Evolutionary conservation across 1,284 basidiomycete genomes (phyloP), one percentile per base, ranked within the genome.

Genomic region (Neonothopanus nambi): DNA sequence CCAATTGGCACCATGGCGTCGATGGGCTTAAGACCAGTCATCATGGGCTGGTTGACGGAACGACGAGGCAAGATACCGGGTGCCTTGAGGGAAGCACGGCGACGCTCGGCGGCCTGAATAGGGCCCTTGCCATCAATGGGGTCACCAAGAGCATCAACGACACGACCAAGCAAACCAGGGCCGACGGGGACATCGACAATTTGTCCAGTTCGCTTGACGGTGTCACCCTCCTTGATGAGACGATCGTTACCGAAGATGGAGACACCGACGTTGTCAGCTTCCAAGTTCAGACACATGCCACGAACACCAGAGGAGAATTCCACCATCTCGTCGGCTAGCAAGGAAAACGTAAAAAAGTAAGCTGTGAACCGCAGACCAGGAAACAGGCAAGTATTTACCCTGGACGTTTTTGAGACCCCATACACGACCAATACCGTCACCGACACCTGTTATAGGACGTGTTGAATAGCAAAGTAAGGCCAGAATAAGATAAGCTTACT

Each of bases 231-330:
- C 85, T 95, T 95, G 85, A 98, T 98, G 77, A 91, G 87, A 86
- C 95, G 93, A 81, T 98, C 96, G 78, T 94, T 96, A 91, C 96
- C 96, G 82, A 99, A 98, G 81, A 98, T 95, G 81, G 96, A 95
- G 70, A 99, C 93, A 95, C 96, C 96, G 80, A 98, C 95, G 70
- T 98, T 96, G 91, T 98, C 96, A 78, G 95, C 93, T 81, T 99
- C 96, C 86, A 99, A 91, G 91, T 99, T 99, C 75, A 99, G 81
- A 77, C 93, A 95, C 95, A 98, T 97, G 80, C 93, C 93, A 71
- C 93, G 92, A 70, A 99, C 87, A 80, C 96, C 96, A 55, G 96
- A 98, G 56, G 95, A 93, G 87, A 99, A 99, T 84, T 99, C 96
- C 84, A 99, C 96, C 96, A 99, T 98, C 87, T 99, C 96, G 80